Evolutionary conservation across 192 early-diverging fungal genomes (phyloP), one percentile per base, ranked within the genome.

Genomic region (Lunasporangiospora selenospora): DNA sequence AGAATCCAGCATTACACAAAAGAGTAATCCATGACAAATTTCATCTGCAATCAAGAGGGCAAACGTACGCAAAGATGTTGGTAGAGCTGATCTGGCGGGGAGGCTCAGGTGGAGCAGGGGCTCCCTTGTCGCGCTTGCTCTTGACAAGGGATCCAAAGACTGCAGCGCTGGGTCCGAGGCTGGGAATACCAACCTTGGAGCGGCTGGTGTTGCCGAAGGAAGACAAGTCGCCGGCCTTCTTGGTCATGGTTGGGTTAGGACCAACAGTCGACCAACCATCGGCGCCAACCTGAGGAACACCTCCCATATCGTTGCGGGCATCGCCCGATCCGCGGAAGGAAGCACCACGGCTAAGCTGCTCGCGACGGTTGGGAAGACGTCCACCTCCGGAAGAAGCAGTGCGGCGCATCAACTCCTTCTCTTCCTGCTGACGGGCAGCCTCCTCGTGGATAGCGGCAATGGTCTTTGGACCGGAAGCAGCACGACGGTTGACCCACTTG

Each of bases 391-490:
- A 85, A 19, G 85, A 86, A 12, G 88, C 79, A 34, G 83, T 81
- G 48, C 89, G 85, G 75, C 88, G 81, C 49, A 87, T 84, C 30
- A 78, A 83, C 51, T 89, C 86, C 49, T 89, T 88, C 45, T 92
- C 94, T 50, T 89, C 86, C 69, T 87, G 85, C 56, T 85, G 77
- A 61, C 89, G 87, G 58, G 82, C 77, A n/a, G 77, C 82, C 69
- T 83, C 89, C 65, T 92, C 87, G 67, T 90, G 95, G 71, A 97
- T 94, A 80, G 96, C 88, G 39, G 93, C 91, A 78, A 97, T 94
- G 23, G 93, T 97, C 77, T 92, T 90, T 38, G 95, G 94, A 12
- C 91, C 95, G 38, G 81, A 52, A n/a, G 66, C 80, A 37, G 83
- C 85, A 30, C 75, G 65, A 38, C 89, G 80, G 37, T 79, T 76